Base-by-base conservation (phyloP, 1,139 yeast genomes). In the Meyerozyma guilliermondii region DNA sequence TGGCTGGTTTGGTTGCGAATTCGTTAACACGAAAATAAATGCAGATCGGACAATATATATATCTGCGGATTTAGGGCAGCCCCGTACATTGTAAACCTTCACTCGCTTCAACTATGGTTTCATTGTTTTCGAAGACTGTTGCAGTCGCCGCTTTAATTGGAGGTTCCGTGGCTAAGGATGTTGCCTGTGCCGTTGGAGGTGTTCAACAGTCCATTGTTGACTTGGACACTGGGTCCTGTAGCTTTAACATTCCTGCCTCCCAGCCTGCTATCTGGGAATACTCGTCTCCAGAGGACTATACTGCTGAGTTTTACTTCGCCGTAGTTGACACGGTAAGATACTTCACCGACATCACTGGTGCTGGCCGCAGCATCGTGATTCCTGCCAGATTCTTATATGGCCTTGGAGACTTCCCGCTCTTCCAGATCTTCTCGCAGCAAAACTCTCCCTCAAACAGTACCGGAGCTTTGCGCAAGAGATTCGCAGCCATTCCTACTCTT, bases 391-490 rank as follows among this genome's bases (percentile, higher is more conserved):
- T 36, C 37, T 39, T 51, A 39, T 43, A 37, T 44, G 40, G 39
- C 28, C 13, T 16, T 7, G 43, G 42, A 17, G 29, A 28, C 16
- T 18, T 43, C 17, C 43, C 46, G 1, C 38, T 47, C 24, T 47
- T 30, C 46, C 45, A 42, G 17, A 40, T 50, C 16, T 45, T 41
- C 41, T 33, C 28, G 13, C 42, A 41, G 23, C 20, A 41, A 43
- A 31, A 45, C 14, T 49, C 53, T 9, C 41, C 41, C 8, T 39
- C 50, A 27, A 51, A 51, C 50, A 50, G 52, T 17, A 46, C 53
- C 18, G 65, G 65, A 50, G 70, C 71, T 39, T 56, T 68, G 56
- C 66, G 71, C 61, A 70, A 60, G 59, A 68, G 76, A 68, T 66
- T 65, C 42, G 46, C 58, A 44, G 47, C 51, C 44, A 47, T 18